Base-by-base conservation (phyloP, 2,329 filamentous ascomycete genomes). In the Apiospora saccharicola region DNA sequence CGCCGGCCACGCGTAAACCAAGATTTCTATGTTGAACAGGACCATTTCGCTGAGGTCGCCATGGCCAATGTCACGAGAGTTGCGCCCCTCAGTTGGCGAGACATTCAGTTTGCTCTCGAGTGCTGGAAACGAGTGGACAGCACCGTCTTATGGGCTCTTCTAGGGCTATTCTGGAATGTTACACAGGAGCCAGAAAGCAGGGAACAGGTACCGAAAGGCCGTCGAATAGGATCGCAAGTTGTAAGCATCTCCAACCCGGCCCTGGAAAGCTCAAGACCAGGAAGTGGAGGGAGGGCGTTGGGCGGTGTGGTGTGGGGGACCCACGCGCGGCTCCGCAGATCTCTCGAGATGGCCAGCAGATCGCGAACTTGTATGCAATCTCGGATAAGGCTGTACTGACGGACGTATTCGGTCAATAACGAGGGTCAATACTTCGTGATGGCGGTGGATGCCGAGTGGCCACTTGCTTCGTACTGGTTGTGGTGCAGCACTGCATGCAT, bases 301-400 rank as follows among this genome's bases (percentile, higher is more conserved):
- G 14, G 53, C 24, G 16, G 57, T 64, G 30, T 41, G 57, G 57
- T 64, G 53, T 64, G 57, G 57, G 57, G 57, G 57, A 64, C 41
- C 14, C 57, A n/a, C 57, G 34, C 30, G 34, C 57, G 57, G 57
- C 57, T 64, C 57, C 57, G 57, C 57, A 64, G 57, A 64, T 64
- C 57, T 64, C 34, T 34, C 57, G n/a, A 41, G 30, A 64, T 64
- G 57, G 57, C 34, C 57, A 64, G 34, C 41, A 37, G 57, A 64
- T 64, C 57, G 57, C 16, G 53, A 19, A 37, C 16, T 41, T 22
- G 53, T 13, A 41, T 64, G 57, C 14, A 64, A 64, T 64, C 34
- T 64, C 57, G 57, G 57, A 64, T 64, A 64, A 13, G 57, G 57
- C 57, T 64, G 57, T 12, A 64, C 34, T 19, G 57, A 41, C 57